Base-by-base conservation (phyloP, 129 eudicot species). In the Mikania micrantha region DNA sequence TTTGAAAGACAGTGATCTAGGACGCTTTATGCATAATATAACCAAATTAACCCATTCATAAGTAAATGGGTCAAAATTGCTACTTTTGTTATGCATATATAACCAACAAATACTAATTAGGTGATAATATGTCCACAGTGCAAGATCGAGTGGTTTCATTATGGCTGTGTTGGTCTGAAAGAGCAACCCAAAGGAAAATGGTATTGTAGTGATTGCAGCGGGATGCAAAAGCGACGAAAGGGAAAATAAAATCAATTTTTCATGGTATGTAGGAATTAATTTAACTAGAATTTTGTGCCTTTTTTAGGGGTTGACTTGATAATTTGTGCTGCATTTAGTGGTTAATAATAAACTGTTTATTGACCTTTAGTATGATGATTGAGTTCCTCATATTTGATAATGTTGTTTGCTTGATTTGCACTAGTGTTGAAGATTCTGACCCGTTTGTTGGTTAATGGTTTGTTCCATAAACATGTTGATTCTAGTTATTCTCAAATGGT, bases 81-180 rank as follows among this genome's bases (percentile, higher is more conserved):
- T 1, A 5, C 6, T 32, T 32, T 21, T 35, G 31, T 42, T 21
- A 16, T 31, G 27, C 40, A 19, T 28, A 17, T 24, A 13, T 10
- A 53, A 36, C 24, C 11, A 7, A 25, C 17, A 25, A 4, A 42
- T n/a, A 44, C 47, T 44, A 38, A 64, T 48, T 66, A 59, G 25
- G 22, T 19, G 40, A 44, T 28, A 0, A 42, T 48, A 10, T 81
- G 58, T 67, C 4, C 24, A 48, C 84, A 91, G 98, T 91, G 98
- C 83, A 88, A 86, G 88, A 91, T 91, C 41, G 98, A 91, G 56
- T 91, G 98, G 98, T 91, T 91, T 65, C 98, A 91, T 71, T 91
- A 71, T 27, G 88, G 82, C 22, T 90, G 97, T 44, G 97, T 90
- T 27, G 95, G 91, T 69, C 68, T 90, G 45, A 86, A 76, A 67